Conservation (phyloP, 371 early-diverging fungal genomes). For the Zychaea mexicana region DNA sequence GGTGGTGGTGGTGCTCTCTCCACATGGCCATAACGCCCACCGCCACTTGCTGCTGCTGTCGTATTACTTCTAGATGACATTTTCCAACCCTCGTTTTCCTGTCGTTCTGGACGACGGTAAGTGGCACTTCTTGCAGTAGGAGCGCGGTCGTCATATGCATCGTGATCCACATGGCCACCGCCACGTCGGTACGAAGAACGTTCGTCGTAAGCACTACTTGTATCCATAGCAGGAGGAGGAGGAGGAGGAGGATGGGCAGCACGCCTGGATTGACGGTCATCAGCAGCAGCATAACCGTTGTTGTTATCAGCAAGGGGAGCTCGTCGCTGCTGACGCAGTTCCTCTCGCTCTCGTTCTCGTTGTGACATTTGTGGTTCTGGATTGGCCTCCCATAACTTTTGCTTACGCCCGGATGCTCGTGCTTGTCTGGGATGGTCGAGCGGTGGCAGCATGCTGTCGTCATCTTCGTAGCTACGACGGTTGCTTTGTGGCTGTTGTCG, state of each 20-base stretch:
- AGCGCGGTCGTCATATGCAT: constrained; percentile 1
- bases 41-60: constrained; percentile 1
- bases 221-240: neutral
- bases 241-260: neutral
- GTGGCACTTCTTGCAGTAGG: neutral
- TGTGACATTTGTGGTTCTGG: constrained; percentile 29
- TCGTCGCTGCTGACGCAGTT: constrained; percentile 27
- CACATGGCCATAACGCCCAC: too few relatives aligned
- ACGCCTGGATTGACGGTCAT: too few relatives aligned
- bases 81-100: neutral
- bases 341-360: constrained; percentile 40
- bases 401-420: constrained; percentile 22
- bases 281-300: too few relatives aligned
- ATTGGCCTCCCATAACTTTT: constrained; percentile 32
- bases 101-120: neutral
- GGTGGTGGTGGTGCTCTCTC: too few relatives aligned
- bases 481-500: neutral
- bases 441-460: neutral
- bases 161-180: too few relatives aligned
- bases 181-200: too few relatives aligned
- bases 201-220: neutral
- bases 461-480: neutral
- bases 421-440: neutral
- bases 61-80: neutral
- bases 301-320: too few relatives aligned